Base-by-base conservation (phyloP, 352 stramenopile species). In the Pythium biforme region DNA sequence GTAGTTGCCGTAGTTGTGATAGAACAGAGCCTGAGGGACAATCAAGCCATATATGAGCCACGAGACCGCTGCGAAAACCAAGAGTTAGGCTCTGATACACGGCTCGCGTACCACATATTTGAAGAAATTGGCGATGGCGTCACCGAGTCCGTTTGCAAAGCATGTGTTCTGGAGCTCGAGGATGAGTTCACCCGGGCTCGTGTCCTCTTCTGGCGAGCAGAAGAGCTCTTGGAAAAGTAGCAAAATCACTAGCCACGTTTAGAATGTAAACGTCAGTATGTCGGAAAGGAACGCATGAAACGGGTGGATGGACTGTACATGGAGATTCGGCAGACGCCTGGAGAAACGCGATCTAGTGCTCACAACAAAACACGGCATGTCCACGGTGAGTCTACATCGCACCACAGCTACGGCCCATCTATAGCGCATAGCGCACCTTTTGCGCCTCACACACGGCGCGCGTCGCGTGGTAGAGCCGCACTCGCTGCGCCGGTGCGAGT, bases 181-280 rank as follows among this genome's bases (percentile, higher is more conserved):
- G 19, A 64, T 57, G 9, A 57, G 22, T 25, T 64, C 57, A 5
- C 57, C 57, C 11, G 57, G 57, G 37, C 46, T 64, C 33, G 39
- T 22, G 25, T 50, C 27, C 39, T 68, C 53, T 4, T 54, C 33
- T 0, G 53, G 47, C 14, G 61, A 62, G 46, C 57, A 45, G 27
- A 68, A 68, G 17, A 68, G 54, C 48, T 63, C 52, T 40, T 68
- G 61, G 26, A 68, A 68, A n/a, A 68, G 19, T 19, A 68, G 26
- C 60, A 67, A 22, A 39, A 67, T 67, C 19, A 31, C 55, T 61
- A 37, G 3, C 43, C 9, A 20, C 23, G n/a, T n/a, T n/a, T n/a
- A n/a, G n/a, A n/a, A n/a, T n/a, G n/a, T n/a, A n/a, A n/a, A n/a
- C n/a, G n/a, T n/a, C n/a, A n/a, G n/a, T n/a, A n/a, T n/a, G n/a